Evolutionary conservation across 345 rosid species (phyloP).

Genomic region (Sisymbrium irio): DNA sequence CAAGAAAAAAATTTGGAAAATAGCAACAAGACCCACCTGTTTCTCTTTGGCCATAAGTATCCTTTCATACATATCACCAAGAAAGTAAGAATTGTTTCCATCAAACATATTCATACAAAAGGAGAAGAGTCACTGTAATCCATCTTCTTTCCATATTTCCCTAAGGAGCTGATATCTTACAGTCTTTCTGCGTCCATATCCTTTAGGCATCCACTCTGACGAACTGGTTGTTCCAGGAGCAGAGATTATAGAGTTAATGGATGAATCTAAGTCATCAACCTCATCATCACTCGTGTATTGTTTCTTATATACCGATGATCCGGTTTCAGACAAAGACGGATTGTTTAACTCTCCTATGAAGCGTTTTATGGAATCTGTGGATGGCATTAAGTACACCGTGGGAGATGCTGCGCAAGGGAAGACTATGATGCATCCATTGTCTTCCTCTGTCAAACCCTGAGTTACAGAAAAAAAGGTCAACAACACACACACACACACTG

Average conservation of each 20-base stretch:
- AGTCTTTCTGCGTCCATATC: slow-evolving; percentile 47
- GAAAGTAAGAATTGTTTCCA: neutral
- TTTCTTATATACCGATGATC: slow-evolving; percentile 58
- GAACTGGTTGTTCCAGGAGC: slow-evolving; percentile 38
- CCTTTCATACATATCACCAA: neutral
- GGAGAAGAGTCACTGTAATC: slow-evolving; percentile 23
- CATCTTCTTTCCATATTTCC: slow-evolving; percentile 66
- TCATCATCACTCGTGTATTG: slow-evolving; percentile 86
- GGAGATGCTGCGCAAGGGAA: slow-evolving; percentile 65
- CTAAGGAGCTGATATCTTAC: slow-evolving; percentile 71
- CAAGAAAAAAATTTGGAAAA: neutral
- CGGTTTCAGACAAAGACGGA: slow-evolving; percentile 45
- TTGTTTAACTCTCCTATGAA: slow-evolving; percentile 56
- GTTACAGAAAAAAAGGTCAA: slow-evolving; percentile 4
- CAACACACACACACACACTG: neutral
- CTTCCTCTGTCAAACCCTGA: slow-evolving; percentile 52
- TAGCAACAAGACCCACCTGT: neutral
- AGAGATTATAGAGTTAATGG: slow-evolving; percentile 52
- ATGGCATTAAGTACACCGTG: slow-evolving; percentile 58
- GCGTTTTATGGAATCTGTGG: slow-evolving; percentile 45
- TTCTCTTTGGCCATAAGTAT: slow-evolving; percentile 2
- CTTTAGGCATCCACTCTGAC: slow-evolving; percentile 49
- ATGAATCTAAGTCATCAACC: slow-evolving; percentile 79
- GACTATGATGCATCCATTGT: slow-evolving; percentile 40
- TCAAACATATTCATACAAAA: neutral